A percentile compares a stretch with the other conserved stretches of the same genome.
These are phyloP conservation scores for Aegilops bicornis DNA, from an alignment of 176 grass and related monocot species.

Conservation along the genomic window DNA sequence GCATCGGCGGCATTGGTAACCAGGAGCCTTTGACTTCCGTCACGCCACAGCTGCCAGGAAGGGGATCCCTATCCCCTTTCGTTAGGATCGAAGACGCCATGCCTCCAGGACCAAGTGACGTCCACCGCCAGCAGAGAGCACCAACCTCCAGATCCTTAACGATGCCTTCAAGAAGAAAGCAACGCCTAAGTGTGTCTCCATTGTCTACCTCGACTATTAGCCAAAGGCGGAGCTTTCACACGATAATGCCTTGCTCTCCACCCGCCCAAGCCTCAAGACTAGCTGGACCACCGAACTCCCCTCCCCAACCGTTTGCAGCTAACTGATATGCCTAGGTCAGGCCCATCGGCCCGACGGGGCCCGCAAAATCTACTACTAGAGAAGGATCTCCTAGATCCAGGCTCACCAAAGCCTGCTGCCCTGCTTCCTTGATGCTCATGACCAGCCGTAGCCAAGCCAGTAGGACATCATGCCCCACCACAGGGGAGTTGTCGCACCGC, in stretches of 20 bases:
- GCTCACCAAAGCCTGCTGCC: too few relatives aligned
- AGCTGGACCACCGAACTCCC: too few relatives aligned
- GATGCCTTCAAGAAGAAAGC: not conserved
- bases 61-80: too few relatives aligned
- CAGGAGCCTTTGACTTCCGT: fast-evolving
- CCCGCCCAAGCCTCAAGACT: too few relatives aligned
- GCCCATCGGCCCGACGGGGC: fast-evolving
- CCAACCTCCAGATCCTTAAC: not conserved
- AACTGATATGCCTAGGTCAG: too few relatives aligned
- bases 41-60: fast-evolving
- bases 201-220: not conserved
- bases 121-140: too few relatives aligned
- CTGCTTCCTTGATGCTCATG: too few relatives aligned
- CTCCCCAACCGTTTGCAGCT: too few relatives aligned
- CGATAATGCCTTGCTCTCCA: not conserved
- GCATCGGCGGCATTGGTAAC: too few relatives aligned
- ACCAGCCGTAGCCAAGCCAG: fast-evolving
- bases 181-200: fast-evolving
- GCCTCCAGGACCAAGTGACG: fast-evolving
- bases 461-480: too few relatives aligned
- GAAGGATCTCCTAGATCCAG: too few relatives aligned
- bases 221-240: not conserved
- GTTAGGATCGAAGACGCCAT: fast-evolving
- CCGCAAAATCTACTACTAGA: too few relatives aligned
- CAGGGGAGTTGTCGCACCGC: fast-evolving